A percentile compares a stretch with the other conserved stretches of the same genome.
phyloP scores from a whole-genome alignment of 768 basidiomycete species.

The Rhizopogon sp. region DNA sequence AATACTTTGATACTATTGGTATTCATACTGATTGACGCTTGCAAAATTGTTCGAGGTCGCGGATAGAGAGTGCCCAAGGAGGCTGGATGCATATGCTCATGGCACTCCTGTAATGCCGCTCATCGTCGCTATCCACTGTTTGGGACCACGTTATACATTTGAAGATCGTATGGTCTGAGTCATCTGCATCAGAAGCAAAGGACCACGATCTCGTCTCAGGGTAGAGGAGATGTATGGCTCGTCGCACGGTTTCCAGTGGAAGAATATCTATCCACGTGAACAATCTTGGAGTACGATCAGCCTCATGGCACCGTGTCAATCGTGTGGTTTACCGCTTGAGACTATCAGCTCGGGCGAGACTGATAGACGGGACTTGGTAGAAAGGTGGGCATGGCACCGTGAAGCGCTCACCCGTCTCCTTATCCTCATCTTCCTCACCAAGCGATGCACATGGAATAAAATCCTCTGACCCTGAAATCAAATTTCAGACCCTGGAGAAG shows the following conservation, averaged over 20 bases:
- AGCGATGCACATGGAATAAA: slow-evolving; percentile 31
- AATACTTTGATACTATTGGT: background rate
- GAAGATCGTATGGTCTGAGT: slow-evolving; percentile 13
- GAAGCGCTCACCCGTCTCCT: slow-evolving; percentile 33
- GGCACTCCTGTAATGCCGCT: slow-evolving; percentile 5
- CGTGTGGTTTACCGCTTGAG: slow-evolving; percentile 34
- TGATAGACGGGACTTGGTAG: slow-evolving; percentile 29
- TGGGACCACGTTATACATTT: slow-evolving; percentile 25
- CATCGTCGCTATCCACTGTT: background rate
- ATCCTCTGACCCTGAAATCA: slow-evolving; percentile 33
- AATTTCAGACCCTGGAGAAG: slow-evolving; percentile 3
- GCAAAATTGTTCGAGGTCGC: slow-evolving; percentile 31
- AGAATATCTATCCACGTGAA: slow-evolving; percentile 45
- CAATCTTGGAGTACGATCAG: slow-evolving; percentile 29
- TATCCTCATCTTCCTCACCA: slow-evolving; percentile 34
- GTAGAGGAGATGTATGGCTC: slow-evolving; percentile 29
- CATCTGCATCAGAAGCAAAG: slow-evolving; percentile 19
- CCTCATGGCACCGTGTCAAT: background rate
- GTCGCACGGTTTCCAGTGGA: slow-evolving; percentile 47
- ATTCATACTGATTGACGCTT: slow-evolving; percentile 16
- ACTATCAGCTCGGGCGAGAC: slow-evolving; percentile 34
- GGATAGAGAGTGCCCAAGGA: slow-evolving; percentile 33
- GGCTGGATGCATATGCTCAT: slow-evolving; percentile 27
- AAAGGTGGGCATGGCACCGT: slow-evolving; percentile 39
- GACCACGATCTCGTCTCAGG: slow-evolving; percentile 25